A percentile compares a stretch with the other conserved stretches of the same genome.
Conservation (phyloP, 805 yeast genomes). For the Saccharomyces jurei region DNA sequence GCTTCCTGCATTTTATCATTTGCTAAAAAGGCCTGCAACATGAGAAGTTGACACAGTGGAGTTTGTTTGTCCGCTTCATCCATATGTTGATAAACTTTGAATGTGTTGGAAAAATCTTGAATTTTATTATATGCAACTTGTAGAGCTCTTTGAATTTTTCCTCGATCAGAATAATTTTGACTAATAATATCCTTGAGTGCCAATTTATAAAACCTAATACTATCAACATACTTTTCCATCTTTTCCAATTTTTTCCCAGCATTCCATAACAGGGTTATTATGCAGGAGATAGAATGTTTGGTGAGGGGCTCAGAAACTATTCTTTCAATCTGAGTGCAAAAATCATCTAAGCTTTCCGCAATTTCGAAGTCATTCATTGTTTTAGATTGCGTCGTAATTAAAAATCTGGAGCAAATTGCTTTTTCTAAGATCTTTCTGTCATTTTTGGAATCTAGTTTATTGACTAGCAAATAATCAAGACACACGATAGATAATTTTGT, state of each 20-base stretch:
- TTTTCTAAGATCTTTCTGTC: conserved; percentile 26
- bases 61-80: conserved; percentile 12
- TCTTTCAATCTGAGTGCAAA: conserved; percentile 25
- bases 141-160: conserved; percentile 34
- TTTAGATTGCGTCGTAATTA: conserved; percentile 21
- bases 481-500: conserved; percentile 28
- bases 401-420: conserved; percentile 22
- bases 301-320: conserved; percentile 22
- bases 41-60: conserved; percentile 30
- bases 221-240: conserved; percentile 11
- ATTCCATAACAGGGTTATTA: conserved; percentile 36
- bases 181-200: conserved; percentile 22
- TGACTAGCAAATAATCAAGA: conserved; percentile 30
- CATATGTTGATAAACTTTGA: conserved; percentile 21
- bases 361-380: conserved; percentile 16
- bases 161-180: conserved; percentile 26
- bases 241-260: conserved; percentile 29
- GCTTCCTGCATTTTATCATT: conserved; percentile 11
- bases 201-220: conserved; percentile 23
- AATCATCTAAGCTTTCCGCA: conserved; percentile 14
- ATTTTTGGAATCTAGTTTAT: conserved; percentile 22
- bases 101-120: conserved; percentile 16
- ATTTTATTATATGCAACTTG: conserved; percentile 24
- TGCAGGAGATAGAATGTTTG: conserved; percentile 25
- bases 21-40: conserved; percentile 20